A percentile compares a stretch with the other conserved stretches of the same genome.
phyloP scores from a whole-genome alignment of 768 basidiomycete genomes.

The Podaxis sp. region DNA sequence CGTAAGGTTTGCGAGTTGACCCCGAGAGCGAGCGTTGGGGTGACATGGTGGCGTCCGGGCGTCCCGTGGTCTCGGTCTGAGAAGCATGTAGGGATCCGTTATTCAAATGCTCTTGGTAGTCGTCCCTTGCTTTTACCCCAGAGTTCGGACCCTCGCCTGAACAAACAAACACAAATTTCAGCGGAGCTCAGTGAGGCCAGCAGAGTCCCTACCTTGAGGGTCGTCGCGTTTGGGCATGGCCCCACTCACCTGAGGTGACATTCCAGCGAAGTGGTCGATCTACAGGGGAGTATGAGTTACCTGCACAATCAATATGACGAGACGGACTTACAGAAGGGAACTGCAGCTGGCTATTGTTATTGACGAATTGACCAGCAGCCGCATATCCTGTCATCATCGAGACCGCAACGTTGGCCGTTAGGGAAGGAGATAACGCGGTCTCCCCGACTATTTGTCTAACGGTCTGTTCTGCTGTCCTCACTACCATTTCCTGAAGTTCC shows the following conservation, averaged over 20 bases:
- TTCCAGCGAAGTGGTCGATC: not conserved
- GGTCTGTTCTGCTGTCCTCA: not conserved
- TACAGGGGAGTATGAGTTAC: not conserved
- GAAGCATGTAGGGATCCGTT: not conserved
- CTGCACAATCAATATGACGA: not conserved
- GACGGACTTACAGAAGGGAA: conserved; percentile 2
- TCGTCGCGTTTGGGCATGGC: not conserved
- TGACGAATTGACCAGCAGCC: not conserved
- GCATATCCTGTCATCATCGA: conserved; percentile 11
- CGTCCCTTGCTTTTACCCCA: not conserved
- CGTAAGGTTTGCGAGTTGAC: not conserved
- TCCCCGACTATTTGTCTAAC: not conserved
- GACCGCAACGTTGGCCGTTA: not conserved
- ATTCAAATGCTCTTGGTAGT: not conserved
- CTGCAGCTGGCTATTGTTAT: conserved; percentile 6
- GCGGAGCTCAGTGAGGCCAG: not conserved
- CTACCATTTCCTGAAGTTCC: conserved; percentile 6
- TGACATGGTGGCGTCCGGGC: not conserved
- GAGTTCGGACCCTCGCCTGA: not conserved
- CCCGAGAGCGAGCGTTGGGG: not conserved
- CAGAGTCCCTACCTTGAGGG: not conserved
- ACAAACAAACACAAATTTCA: not conserved
- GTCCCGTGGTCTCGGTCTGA: not conserved
- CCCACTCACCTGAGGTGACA: not conserved
- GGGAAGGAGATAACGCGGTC: not conserved